Percentiles rank a stretch among this genome's conserved stretches.
Evolutionary conservation across 2,329 filamentous ascomycete species (phyloP).

Genomic region (Apiospora pterosperma): DNA sequence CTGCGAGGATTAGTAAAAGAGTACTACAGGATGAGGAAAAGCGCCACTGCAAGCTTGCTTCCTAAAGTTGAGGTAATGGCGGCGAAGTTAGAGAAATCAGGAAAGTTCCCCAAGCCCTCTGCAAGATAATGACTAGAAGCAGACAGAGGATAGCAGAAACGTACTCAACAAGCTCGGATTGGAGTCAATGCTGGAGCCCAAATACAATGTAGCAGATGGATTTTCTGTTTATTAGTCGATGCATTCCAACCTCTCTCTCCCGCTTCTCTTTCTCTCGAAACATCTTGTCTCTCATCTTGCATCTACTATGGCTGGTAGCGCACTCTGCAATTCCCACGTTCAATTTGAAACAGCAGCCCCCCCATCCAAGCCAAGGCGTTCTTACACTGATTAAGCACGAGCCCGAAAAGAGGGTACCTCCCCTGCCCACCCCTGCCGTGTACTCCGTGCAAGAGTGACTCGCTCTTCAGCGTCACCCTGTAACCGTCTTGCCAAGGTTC

Average conservation of each 20-base stretch:
- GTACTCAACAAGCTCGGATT: neutral
- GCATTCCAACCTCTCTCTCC: neutral
- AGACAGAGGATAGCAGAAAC: neutral
- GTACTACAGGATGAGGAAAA: neutral
- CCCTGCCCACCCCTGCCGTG: neutral
- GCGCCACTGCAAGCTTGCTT: neutral
- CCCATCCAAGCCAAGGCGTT: slow-evolving; percentile 4
- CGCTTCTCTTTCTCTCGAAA: neutral
- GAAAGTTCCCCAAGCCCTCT: neutral
- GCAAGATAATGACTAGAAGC: neutral
- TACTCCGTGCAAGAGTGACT: neutral
- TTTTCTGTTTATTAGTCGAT: neutral
- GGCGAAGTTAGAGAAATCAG: neutral
- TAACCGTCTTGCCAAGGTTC: slow-evolving; percentile 2
- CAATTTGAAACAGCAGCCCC: slow-evolving; percentile 6
- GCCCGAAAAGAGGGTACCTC: neutral
- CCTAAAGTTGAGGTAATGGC: neutral
- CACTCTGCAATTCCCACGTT: slow-evolving; percentile 5
- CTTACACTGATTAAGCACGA: neutral
- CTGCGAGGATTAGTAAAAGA: too few species aligned
- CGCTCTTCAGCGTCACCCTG: neutral
- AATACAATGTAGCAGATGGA: too few species aligned
- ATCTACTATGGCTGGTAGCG: neutral
- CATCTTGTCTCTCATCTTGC: neutral
- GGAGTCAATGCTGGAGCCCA: neutral